These are phyloP conservation scores for Megacollybia platyphylla DNA, from an alignment of 1,284 basidiomycete species.

Conservation along the genomic window DNA sequence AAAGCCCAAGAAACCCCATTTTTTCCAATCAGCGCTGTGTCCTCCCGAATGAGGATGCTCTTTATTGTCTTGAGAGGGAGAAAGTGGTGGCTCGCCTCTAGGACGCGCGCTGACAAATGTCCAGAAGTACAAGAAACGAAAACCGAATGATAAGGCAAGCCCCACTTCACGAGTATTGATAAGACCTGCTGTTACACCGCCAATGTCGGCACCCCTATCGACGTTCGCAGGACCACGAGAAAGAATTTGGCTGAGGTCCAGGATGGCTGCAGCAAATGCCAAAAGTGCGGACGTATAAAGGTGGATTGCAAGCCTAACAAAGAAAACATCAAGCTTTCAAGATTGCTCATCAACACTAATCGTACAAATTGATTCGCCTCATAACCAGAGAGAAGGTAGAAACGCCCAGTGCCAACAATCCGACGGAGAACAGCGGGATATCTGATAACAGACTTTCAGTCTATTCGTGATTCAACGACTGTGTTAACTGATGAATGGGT, in stretches of 20 bases:
- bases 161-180: slow-evolving; percentile 46
- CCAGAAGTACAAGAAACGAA: slow-evolving; percentile 61
- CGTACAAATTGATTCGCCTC: slow-evolving; percentile 46
- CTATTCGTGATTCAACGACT: slow-evolving; percentile 18
- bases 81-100: slow-evolving; percentile 20
- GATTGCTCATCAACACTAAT: slow-evolving; percentile 3
- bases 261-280: slow-evolving; percentile 47
- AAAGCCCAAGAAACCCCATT: slow-evolving; percentile 45
- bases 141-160: slow-evolving; percentile 41
- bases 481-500: background rate
- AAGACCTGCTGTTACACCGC: slow-evolving; percentile 22
- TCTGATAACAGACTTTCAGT: slow-evolving; percentile 48
- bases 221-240: slow-evolving; percentile 19
- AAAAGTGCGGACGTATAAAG: slow-evolving; percentile 45
- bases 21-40: slow-evolving; percentile 51
- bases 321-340: background rate
- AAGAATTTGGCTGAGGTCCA: slow-evolving; percentile 52
- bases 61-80: slow-evolving; percentile 7
- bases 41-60: slow-evolving; percentile 5
- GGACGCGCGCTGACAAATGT: slow-evolving; percentile 45
- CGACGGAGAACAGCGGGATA: slow-evolving; percentile 56
- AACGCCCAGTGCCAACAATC: slow-evolving; percentile 51
- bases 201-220: slow-evolving; percentile 13
- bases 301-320: slow-evolving; percentile 31
- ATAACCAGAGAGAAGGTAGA: slow-evolving; percentile 48